Percentiles rank a stretch among this genome's conserved stretches.
These are phyloP conservation scores for Apiotrichum brassicae DNA, from an alignment of 1,284 basidiomycete species.

Conservation along the genomic window DNA sequence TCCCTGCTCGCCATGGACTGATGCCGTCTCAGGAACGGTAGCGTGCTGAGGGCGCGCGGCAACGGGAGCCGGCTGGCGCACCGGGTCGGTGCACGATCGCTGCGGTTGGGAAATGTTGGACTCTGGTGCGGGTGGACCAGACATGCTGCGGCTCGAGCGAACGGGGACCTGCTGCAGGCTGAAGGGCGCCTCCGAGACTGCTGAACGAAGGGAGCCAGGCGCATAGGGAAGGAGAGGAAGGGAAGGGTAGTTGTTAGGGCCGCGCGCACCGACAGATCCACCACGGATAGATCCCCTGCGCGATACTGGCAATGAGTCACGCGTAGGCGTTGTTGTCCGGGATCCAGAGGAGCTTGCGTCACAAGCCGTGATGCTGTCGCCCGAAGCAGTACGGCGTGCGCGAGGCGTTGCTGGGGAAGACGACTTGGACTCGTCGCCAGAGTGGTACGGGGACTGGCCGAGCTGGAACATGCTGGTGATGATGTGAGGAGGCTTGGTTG, in stretches of 20 bases:
- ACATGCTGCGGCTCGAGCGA: slow-evolving; percentile 4
- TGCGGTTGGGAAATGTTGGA: neutral
- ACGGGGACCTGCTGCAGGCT: slow-evolving; percentile 16
- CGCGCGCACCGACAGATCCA: neutral
- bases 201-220: slow-evolving; percentile 3
- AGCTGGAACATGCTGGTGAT: neutral
- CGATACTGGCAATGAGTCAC: neutral
- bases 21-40: slow-evolving; percentile 23
- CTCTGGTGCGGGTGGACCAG: neutral
- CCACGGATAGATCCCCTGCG: neutral
- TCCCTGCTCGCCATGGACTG: slow-evolving; percentile 42
- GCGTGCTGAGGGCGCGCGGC: slow-evolving; percentile 18
- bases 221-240: neutral
- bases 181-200: slow-evolving; percentile 12
- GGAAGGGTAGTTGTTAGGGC: neutral
- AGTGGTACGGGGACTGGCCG: neutral
- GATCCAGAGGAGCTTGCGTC: slow-evolving; percentile 2
- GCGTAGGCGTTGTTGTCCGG: slow-evolving; percentile 5
- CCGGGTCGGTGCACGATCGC: slow-evolving; percentile 1
- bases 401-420: slow-evolving; percentile 12
- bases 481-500: neutral
- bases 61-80: neutral
- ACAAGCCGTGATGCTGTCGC: neutral
- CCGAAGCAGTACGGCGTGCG: slow-evolving; percentile 2
- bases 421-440: neutral